Percentiles rank a stretch among this genome's conserved stretches.
Evolutionary conservation across 139 green algal species (phyloP).

Genomic region (Diplosphaera chodatii): DNA sequence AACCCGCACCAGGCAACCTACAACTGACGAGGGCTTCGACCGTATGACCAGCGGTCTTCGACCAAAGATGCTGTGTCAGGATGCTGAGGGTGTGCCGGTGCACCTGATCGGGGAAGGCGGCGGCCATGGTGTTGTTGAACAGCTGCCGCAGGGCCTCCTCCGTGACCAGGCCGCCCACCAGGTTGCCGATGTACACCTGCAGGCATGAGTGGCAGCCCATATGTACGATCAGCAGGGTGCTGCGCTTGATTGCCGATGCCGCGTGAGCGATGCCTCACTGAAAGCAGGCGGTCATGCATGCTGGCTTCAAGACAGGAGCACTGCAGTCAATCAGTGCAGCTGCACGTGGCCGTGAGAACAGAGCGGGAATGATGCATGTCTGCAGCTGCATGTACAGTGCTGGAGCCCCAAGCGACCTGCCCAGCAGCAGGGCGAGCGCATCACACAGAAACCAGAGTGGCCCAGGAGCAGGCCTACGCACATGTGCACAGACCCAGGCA

Average conservation of each 20-base stretch:
- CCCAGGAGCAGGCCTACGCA: neutral
- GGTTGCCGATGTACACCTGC: constrained; percentile 73
- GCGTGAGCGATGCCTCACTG: no score
- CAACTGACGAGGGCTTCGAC: no score
- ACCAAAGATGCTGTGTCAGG: neutral
- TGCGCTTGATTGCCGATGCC: no score
- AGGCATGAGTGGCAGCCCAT: neutral
- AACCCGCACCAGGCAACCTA: no score
- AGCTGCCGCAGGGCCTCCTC: constrained; percentile 59
- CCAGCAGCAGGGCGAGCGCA: no score
- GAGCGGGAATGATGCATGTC: no score
- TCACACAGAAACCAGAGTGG: neutral
- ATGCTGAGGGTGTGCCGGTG: neutral
- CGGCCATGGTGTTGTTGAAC: constrained; percentile 70
- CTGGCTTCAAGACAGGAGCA: no score
- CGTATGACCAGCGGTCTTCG: no score
- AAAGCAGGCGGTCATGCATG: no score
- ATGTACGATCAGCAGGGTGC: neutral
- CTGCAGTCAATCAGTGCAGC: no score
- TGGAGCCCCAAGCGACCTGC: neutral
- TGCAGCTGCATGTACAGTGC: no score
- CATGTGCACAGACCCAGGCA: neutral
- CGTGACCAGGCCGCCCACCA: constrained; percentile 64
- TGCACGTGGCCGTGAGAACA: no score
- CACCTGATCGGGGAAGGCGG: constrained; percentile 52